A percentile compares a stretch with the other conserved stretches of the same genome.
These are phyloP conservation scores for Populus hybrid DNA, from an alignment of 441 rosid genomes.

Conservation along the genomic window DNA sequence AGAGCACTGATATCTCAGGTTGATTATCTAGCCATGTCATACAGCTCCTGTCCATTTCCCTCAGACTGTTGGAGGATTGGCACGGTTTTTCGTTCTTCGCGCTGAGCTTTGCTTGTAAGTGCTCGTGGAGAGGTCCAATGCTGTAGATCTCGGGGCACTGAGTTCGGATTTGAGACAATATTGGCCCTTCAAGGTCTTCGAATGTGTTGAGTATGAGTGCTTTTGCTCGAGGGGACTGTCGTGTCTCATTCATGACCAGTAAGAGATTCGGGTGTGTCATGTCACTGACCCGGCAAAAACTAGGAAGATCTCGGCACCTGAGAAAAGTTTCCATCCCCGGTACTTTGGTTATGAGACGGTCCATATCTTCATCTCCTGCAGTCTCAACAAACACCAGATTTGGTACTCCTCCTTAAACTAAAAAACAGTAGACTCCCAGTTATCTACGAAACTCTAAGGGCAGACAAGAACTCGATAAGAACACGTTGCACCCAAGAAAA, in stretches of 20 bases:
- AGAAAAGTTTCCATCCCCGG: conserved; percentile 44
- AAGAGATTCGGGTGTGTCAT: neutral
- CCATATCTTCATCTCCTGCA: conserved; percentile 43
- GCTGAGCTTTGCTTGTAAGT: conserved; percentile 19
- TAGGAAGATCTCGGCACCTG: conserved; percentile 50
- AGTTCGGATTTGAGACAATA: conserved; percentile 32
- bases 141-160: conserved; percentile 33
- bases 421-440: neutral
- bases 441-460: neutral
- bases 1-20: conserved; percentile 36
- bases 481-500: neutral
- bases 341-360: conserved; percentile 32
- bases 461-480: neutral
- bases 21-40: conserved; percentile 54
- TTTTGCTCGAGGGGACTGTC: conserved; percentile 6
- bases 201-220: conserved; percentile 47
- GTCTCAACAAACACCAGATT: neutral
- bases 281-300: conserved; percentile 32
- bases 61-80: conserved; percentile 18
- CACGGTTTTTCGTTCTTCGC: neutral
- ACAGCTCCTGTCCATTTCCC: conserved; percentile 36
- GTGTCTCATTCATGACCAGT: conserved; percentile 2
- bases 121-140: conserved; percentile 51
- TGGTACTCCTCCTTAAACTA: neutral
- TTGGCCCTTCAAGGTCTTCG: conserved; percentile 37